Evolutionary conservation across 140 eudicot species (phyloP), one percentile per base, ranked within the genome.

Genomic region (Oenanthe javanica): DNA sequence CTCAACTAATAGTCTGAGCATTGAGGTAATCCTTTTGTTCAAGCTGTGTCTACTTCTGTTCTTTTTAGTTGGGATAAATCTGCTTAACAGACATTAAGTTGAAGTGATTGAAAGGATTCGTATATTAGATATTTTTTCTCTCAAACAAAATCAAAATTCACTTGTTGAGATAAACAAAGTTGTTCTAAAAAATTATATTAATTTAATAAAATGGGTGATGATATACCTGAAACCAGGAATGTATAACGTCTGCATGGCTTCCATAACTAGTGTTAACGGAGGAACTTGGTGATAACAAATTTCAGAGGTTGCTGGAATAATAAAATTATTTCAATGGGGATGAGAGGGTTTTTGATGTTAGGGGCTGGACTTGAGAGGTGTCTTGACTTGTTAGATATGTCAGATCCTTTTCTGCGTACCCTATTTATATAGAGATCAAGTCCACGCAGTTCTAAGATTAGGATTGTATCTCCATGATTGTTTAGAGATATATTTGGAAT

Each of bases 61-160:
- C 82, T 88, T 89, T 69, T 79, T 85, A 19, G 96, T 87, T 10
- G 96, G 96, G 54, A 91, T 84, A 80, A 83, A 91, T 81, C 91
- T 91, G 45, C n/a, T 77, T 42, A 52, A 14, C 8, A 50, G 46
- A 42, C 46, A 50, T 52, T n/a, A 7, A 51, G 48, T 59, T 73
- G 50, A 73, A 73, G 50, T 46, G 15, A 46, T 38, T 19, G 13
- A 45, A 43, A 45, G 54, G 77, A 72, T 25, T 72, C 49, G 3
- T 21, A 72, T 6, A 71, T 43, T 6, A 38, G 23, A 71, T 4
- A 7, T 12, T 9, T 8, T 72, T 72, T 21, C 52, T 47, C 31
- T 31, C 31, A 18, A 43, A 38, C 36, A 73, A 25, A 4, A 21
- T 36, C 25, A 18, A 31, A 76, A 23, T 15, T 47, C 4, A 50